Base-by-base conservation (phyloP, 208 protist genomes). In the Lotmaria passim region DNA sequence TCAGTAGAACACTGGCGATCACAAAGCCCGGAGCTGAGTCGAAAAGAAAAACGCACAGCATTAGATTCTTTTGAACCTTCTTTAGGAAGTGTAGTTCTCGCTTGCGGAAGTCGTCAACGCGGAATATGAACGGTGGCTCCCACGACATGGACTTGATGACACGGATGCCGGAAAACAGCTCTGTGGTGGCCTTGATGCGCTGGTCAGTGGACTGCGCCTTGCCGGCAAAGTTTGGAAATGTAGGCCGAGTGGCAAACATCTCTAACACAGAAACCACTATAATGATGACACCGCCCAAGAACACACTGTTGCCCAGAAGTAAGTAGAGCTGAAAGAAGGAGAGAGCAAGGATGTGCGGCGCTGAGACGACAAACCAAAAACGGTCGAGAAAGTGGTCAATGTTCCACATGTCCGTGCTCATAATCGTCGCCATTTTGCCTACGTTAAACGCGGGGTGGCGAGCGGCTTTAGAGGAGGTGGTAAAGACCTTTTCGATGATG, bases 121-220 rank as follows among this genome's bases (percentile, higher is more conserved):
- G 26, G 12, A 26, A 26, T 17, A 79, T 33, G 48, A 96, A 92
- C 34, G 48, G 53, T 24, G 83, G 69, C 62, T 98, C 95, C 92
- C 92, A 98, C 10, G 83, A 85, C 82, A 93, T 97, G 15, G 97
- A 83, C 82, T 98, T 98, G 46, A 93, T 85, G 0, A 98, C 73
- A 28, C 92, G 82, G 12, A 98, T 97, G 1, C 85, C 85, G 31
- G 82, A 78, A 21, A 98, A 51, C 38, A 97, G 81, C 69, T 98
- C 94, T 66, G 93, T 97, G 6, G 90, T 94, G 2, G 81, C 64
- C 69, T 92, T 92, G 34, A 98, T 65, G 63, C 96, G 87, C n/a
- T 73, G 70, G 67, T 98, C 97, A 0, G 79, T 97, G 11, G 68
- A 56, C 10, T 50, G 21, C 15, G 86, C 69, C 3, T 87, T 43